Conservation (phyloP, 73 alveolate genomes). For the Uronychia setigera region DNA sequence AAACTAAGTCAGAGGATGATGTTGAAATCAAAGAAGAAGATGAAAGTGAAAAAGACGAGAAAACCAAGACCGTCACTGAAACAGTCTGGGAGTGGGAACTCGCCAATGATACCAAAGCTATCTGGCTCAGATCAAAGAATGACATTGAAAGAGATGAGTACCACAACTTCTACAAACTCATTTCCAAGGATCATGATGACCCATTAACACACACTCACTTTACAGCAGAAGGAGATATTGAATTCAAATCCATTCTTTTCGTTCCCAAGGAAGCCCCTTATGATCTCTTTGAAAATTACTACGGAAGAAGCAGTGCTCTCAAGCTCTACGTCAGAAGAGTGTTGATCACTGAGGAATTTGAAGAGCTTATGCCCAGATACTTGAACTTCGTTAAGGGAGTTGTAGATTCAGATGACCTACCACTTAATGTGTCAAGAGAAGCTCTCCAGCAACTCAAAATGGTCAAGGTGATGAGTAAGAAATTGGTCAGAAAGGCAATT, state of each 20-base stretch:
- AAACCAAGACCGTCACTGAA: conserved; percentile 89
- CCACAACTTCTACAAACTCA: conserved; percentile 93
- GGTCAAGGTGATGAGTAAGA: conserved; percentile 96
- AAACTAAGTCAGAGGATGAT: conserved; percentile 86
- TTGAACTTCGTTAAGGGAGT: conserved; percentile 98
- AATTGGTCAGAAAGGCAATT: conserved; percentile 92
- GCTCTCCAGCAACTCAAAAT: conserved; percentile 96
- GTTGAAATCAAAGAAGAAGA: conserved; percentile 88
- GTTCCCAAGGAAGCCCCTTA: conserved; percentile 94
- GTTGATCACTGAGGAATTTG: conserved; percentile 98
- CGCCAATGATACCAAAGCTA: conserved; percentile 97
- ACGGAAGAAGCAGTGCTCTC: conserved; percentile 92
- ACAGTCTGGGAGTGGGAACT: conserved; percentile 97
- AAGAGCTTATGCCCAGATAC: conserved; percentile 98
- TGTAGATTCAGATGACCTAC: conserved; percentile 99
- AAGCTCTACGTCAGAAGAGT: conserved; percentile 99
- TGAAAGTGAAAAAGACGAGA: conserved; percentile 73
- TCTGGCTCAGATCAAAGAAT: conserved; percentile 98
- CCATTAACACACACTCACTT: conserved; percentile 98
- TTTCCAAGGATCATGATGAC: conserved; percentile 95
- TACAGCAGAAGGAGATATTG: conserved; percentile 98
- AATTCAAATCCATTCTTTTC: conserved; percentile 94
- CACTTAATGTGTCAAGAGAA: conserved; percentile 99
- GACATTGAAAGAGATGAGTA: conserved; percentile 97
- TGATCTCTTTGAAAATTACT: conserved; percentile 97